Base-by-base conservation (phyloP, 768 basidiomycete species). In the Leccinum longicurvipes region DNA sequence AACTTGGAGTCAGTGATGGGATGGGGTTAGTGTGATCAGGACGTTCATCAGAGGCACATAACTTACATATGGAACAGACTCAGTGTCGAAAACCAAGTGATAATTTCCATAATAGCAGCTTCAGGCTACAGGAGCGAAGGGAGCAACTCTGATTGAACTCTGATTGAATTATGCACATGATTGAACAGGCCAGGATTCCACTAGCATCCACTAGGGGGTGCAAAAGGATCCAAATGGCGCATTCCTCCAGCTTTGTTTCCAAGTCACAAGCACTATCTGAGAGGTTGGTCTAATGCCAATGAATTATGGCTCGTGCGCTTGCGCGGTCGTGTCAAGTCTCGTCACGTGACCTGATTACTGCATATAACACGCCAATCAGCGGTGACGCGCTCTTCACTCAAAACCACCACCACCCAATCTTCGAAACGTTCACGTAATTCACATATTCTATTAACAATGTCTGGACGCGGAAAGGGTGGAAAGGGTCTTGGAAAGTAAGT, bases 1-100 rank as follows among this genome's bases (percentile, higher is more conserved):
- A 95, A 98, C n/a, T n/a, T n/a, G 29, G 94, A 98, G 72, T 83
- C 97, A 24, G 93, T 95, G 23, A 79, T 99, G 98, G 68, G 94
- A 98, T 65, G 96, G 94, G 31, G 93, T 94, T 59, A 94, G 91
- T 73, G 95, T 96, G 47, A 89, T 98, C 75, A 94, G 98, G 73
- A 81, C 89, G 24, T 72, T 98, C 60, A 73, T 98, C 66, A 94
- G 95, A 70, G 95, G 98, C 65, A 79, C 85, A 27, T 77, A 95
- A 46, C 77, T 98, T 54, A 90, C 98, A 2, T 88, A 95, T 7
- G 97, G 97, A 3, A 96, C 94, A 6, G 97, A 96, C 10, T 91
- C 36, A 39, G 36, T n/a, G 17, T n/a, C 9, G n/a, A 42, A 12
- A n/a, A n/a, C n/a, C n/a, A n/a, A n/a, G n/a, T n/a, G n/a, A n/a